Conservation (phyloP, 2,329 filamentous ascomycete species). For the Purpureocillium takamizusanense region DNA sequence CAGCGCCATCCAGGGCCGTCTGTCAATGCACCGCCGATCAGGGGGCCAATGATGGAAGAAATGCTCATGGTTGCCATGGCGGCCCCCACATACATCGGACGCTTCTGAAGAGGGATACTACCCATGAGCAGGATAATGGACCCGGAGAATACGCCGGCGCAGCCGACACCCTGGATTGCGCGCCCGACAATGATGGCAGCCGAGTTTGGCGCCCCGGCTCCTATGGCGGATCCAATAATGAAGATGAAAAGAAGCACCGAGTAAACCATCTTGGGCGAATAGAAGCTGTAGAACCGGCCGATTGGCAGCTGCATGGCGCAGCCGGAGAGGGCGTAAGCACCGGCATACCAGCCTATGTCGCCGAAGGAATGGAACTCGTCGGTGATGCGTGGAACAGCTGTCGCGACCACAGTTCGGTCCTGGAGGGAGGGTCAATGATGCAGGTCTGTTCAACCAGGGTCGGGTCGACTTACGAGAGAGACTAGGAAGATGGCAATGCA, state of each 20-base stretch:
- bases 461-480: constrained; percentile 2
- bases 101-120: neutral
- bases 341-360: constrained; percentile 30
- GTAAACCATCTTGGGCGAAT: constrained; percentile 16
- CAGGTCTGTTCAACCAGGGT: neutral
- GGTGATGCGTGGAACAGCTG: constrained; percentile 23
- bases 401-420: constrained; percentile 27
- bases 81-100: constrained; percentile 1
- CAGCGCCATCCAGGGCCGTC: constrained; percentile 16
- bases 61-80: constrained; percentile 2
- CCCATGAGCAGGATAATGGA: constrained; percentile 9
- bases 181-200: constrained; percentile 26
- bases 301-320: constrained; percentile 15
- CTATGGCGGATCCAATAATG: constrained; percentile 14
- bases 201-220: constrained; percentile 17
- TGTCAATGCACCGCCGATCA: constrained; percentile 14
- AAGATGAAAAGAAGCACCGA: constrained; percentile 13
- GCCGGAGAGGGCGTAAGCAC: constrained; percentile 16
- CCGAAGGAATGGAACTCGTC: constrained; percentile 25
- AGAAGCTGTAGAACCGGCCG: constrained; percentile 19
- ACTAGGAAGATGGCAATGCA: constrained; percentile 8
- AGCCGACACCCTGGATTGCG: constrained; percentile 25
- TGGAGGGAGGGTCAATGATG: constrained; percentile 3
- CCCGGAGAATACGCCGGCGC: constrained; percentile 25
- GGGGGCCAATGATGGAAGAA: constrained; percentile 11